These are phyloP conservation scores for Sphaerulina populicola DNA, from an alignment of 2,329 filamentous ascomycete genomes.

Conservation along the genomic window DNA sequence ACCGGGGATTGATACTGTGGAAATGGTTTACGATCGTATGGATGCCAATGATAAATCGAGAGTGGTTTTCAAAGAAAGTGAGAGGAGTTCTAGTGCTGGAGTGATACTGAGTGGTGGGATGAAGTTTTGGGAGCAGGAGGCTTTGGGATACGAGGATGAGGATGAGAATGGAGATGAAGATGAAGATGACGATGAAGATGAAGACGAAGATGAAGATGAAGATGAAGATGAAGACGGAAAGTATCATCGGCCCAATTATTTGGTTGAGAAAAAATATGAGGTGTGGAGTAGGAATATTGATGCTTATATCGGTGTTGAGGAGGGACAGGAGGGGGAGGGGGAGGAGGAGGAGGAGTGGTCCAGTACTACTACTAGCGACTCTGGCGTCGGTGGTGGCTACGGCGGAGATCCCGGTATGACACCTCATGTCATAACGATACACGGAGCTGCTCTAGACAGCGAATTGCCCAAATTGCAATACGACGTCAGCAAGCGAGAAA, in stretches of 20 bases:
- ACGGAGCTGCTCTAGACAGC: background rate
- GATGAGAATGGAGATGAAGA: too few relatives aligned
- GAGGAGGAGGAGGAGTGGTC: background rate
- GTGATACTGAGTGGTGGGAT: background rate
- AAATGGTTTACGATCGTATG: background rate
- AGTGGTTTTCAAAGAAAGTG: conserved; percentile 1
- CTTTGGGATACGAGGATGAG: too few relatives aligned
- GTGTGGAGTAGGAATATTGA: background rate
- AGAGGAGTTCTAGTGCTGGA: background rate
- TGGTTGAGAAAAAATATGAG: background rate
- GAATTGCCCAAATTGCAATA: background rate
- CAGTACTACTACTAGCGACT: too few relatives aligned
- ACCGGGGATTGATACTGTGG: background rate
- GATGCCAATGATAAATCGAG: background rate
- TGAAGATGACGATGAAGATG: too few relatives aligned
- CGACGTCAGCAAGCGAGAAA: background rate
- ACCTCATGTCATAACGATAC: background rate
- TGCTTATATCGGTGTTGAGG: background rate
- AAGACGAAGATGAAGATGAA: background rate
- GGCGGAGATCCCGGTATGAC: background rate
- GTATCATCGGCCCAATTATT: too few relatives aligned
- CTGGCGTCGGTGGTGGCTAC: too few relatives aligned
- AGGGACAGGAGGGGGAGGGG: background rate
- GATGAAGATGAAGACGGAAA: too few relatives aligned
- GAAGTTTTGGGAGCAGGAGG: background rate